Evolutionary conservation across 257 asterid species (phyloP).

Genomic region (Forsythia suspensa): DNA sequence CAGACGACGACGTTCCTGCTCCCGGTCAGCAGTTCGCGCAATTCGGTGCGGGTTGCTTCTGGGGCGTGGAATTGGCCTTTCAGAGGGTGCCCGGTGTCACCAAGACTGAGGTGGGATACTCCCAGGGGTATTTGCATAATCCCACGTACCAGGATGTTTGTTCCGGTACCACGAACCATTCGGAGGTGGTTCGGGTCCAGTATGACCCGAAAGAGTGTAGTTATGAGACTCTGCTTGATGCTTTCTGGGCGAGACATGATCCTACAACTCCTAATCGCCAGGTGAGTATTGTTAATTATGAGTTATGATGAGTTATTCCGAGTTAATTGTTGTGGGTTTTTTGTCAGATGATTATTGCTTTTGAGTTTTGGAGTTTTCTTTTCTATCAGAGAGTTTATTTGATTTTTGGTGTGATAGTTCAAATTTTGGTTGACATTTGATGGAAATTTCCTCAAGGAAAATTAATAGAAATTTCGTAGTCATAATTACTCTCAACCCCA

Average conservation of each 20-base stretch:
- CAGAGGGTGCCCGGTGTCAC: conserved; percentile 90
- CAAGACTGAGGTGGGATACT: conserved; percentile 88
- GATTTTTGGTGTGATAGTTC: neutral
- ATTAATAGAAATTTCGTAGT: neutral
- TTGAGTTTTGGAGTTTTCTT: neutral
- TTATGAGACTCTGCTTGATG: conserved; percentile 65
- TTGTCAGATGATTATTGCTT: neutral
- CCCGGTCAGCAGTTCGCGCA: conserved; percentile 88
- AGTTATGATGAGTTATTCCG: neutral
- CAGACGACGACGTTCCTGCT: conserved; percentile 71
- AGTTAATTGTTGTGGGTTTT: neutral
- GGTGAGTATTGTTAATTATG: conserved; percentile 34
- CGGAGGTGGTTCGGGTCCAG: conserved; percentile 87
- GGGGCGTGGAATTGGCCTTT: conserved; percentile 93
- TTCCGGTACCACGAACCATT: conserved; percentile 75
- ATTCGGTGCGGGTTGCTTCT: conserved; percentile 95
- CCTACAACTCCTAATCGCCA: conserved; percentile 95
- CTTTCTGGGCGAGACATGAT: conserved; percentile 90
- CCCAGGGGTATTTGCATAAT: conserved; percentile 68
- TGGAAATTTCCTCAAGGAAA: neutral
- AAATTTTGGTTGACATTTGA: neutral
- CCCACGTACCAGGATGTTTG: conserved; percentile 83
- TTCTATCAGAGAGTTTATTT: neutral
- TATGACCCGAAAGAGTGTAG: conserved; percentile 87
- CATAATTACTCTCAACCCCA: neutral